Percentiles rank a stretch among this genome's conserved stretches.
Conservation (phyloP, 768 basidiomycete genomes). For the Boletus subparvulus region DNA sequence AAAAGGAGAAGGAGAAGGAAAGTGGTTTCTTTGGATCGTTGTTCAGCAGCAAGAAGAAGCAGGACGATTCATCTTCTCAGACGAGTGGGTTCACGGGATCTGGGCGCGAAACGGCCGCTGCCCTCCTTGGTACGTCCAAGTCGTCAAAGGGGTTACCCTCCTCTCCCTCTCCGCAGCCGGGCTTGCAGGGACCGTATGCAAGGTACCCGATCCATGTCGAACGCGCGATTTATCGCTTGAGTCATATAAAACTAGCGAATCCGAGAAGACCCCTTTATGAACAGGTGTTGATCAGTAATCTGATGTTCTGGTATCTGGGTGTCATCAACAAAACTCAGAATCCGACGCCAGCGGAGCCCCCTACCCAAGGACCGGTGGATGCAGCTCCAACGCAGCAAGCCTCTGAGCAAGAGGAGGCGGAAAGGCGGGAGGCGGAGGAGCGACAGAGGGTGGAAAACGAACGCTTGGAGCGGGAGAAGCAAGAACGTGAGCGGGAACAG, state of each 20-base stretch:
- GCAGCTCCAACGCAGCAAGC: constrained; percentile 27
- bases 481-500: constrained; percentile 56
- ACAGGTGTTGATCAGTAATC: constrained; percentile 89
- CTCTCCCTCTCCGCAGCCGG: constrained; percentile 54
- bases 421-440: constrained; percentile 43
- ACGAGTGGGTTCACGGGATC: constrained; percentile 39
- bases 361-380: constrained; percentile 31
- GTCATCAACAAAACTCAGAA: constrained; percentile 91
- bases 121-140: constrained; percentile 81
- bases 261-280: constrained; percentile 95
- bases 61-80: constrained; percentile 58
- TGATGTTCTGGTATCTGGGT: constrained; percentile 99
- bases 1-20: constrained; percentile 56
- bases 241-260: constrained; percentile 98
- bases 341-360: constrained; percentile 37
- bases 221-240: constrained; percentile 93
- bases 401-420: constrained; percentile 36
- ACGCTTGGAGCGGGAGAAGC: constrained; percentile 52
- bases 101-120: constrained; percentile 84
- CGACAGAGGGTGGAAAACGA: constrained; percentile 42
- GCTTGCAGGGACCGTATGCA: constrained; percentile 49
- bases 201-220: constrained; percentile 99
- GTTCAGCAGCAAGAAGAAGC: constrained; percentile 87
- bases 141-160: constrained; percentile 66
- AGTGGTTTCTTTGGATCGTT: constrained; percentile 88